These are phyloP conservation scores for Zychaea mexicana DNA, from an alignment of 371 early-diverging fungal genomes.

Conservation along the genomic window DNA sequence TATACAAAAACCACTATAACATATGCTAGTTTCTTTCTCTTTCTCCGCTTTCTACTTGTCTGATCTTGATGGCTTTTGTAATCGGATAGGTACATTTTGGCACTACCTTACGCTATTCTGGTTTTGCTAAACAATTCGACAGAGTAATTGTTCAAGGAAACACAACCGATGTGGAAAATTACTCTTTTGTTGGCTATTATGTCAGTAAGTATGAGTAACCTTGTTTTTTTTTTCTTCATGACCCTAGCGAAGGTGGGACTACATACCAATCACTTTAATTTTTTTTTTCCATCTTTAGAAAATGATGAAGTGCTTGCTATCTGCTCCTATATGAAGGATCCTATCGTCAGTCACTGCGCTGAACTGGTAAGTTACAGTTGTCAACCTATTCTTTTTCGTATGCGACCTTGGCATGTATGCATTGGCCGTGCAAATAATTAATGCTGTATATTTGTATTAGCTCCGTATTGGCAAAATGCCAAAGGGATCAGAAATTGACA, in stretches of 20 bases:
- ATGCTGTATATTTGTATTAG: too few relatives aligned
- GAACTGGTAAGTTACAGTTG: slow-evolving; percentile 48
- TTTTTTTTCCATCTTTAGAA: slow-evolving; percentile 17
- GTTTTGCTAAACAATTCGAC: slow-evolving; percentile 52
- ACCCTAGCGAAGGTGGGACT: too few relatives aligned
- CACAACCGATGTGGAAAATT: slow-evolving; percentile 20
- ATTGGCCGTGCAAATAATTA: too few relatives aligned
- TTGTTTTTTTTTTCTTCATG: too few relatives aligned
- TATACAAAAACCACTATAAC: too few relatives aligned
- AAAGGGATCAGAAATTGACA: slow-evolving; percentile 35
- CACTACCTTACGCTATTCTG: slow-evolving; percentile 54
- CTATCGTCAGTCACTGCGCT: slow-evolving; percentile 45
- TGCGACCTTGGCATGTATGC: too few relatives aligned
- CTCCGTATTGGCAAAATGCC: slow-evolving; percentile 52
- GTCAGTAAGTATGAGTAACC: slow-evolving; percentile 30
- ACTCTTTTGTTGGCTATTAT: slow-evolving; percentile 53
- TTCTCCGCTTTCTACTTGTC: too few relatives aligned
- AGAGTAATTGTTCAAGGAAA: slow-evolving; percentile 49
- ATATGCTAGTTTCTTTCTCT: too few relatives aligned
- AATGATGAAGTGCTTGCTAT: slow-evolving; percentile 52
- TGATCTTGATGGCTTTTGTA: too few relatives aligned
- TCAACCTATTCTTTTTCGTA: too few relatives aligned
- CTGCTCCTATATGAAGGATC: slow-evolving; percentile 50
- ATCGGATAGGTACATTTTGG: slow-evolving; percentile 52
- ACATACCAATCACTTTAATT: too few relatives aligned